phyloP scores from a whole-genome alignment of 306 rosid genomes.

The Fragaria nilgerrensis region DNA sequence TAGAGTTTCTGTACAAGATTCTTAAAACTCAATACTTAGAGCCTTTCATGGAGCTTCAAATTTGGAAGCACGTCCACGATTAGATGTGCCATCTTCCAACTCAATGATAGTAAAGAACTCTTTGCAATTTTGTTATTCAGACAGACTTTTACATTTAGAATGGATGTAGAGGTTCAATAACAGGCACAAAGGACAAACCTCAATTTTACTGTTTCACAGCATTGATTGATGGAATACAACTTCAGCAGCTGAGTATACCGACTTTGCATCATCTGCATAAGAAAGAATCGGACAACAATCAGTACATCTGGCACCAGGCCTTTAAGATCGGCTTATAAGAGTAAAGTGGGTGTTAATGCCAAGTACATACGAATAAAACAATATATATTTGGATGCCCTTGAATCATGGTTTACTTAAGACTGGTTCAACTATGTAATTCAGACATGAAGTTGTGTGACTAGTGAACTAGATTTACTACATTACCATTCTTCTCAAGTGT shows the following conservation, averaged over 20 bases:
- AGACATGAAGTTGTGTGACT: background rate
- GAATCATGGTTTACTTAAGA: background rate
- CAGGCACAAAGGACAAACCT: background rate
- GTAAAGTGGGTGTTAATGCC: background rate
- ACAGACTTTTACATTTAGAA: background rate
- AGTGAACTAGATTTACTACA: background rate
- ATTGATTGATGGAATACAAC: slow-evolving; percentile 32
- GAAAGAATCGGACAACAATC: background rate
- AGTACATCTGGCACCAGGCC: background rate
- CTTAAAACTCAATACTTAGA: background rate
- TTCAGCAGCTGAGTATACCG: slow-evolving; percentile 31
- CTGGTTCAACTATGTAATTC: background rate
- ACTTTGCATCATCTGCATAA: slow-evolving; percentile 40
- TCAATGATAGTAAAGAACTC: background rate
- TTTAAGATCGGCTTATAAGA: background rate
- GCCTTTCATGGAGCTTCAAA: background rate
- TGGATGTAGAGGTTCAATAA: background rate
- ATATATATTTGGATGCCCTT: background rate
- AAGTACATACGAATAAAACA: background rate
- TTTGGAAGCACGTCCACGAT: background rate
- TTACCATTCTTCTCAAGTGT: background rate
- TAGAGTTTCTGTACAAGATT: background rate
- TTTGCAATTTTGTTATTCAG: background rate
- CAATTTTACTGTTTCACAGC: slow-evolving; percentile 4
- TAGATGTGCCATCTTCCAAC: background rate